Evolutionary conservation across 805 yeast species (phyloP), one percentile per base, ranked within the genome.

Genomic region (Metschnikowia lochheadii): DNA sequence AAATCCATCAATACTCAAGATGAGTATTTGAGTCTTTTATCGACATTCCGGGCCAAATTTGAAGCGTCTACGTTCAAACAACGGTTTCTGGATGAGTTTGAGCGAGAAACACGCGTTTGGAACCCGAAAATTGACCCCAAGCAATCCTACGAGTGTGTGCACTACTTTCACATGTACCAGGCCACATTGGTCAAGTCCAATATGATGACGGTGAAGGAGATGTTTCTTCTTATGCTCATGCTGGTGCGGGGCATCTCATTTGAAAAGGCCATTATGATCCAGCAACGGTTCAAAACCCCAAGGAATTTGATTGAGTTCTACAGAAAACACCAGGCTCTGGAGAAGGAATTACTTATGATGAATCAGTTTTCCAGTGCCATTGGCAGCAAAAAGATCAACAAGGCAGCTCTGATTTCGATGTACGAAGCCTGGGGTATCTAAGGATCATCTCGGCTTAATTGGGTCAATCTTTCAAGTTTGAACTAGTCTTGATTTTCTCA

Each of bases 181-280:
- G 79, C 78, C 5, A 75, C 84, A 32, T 67, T 94, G 65, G 80
- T 85, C 3, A 94, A 94, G 62, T 75, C 86, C 2, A 80, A 80
- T 23, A 70, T 84, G 72, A 72, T 79, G 60, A 87, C 96, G 0
- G 81, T 89, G 0, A 82, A 81, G 42, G 97, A 92, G 54, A 69
- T 89, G 59, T 92, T 83, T 58, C 69, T 89, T 1, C 73, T 80
- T 41, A 82, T 89, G 84, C 75, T 94, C 20, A 81, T 90, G 85
- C 80, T 90, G 2, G 77, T 87, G 2, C 78, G 80, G 53, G 99
- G 98, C 0, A 75, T 94, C 1, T 82, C 96, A 0, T 68, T 88
- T 31, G 97, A 92, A 55, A 89, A 87, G 63, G 99, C 99, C 0
- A 62, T 82, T 8, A 81, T 81, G 6, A 82, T 94, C 8, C 97